phyloP scores from a whole-genome alignment of 2,329 filamentous ascomycete genomes.

The Hypoxylon sp. region DNA sequence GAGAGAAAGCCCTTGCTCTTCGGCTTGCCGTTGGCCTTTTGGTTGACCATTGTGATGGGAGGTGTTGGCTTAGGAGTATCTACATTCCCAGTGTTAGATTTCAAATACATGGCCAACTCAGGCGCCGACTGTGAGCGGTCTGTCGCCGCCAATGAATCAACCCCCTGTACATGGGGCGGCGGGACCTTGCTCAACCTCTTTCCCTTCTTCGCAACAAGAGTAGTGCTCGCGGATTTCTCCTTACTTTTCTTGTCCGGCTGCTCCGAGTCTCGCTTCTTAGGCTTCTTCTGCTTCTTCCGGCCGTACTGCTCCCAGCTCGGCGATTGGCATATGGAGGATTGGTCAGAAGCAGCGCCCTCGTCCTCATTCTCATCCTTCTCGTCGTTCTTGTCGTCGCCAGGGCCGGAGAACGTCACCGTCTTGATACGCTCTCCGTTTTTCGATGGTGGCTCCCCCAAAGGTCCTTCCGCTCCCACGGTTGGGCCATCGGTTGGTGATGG shows the following conservation, averaged over 20 bases:
- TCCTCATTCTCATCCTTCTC: constrained; percentile 42
- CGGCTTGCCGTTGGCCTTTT: constrained; percentile 42
- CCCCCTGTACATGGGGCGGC: constrained; percentile 38
- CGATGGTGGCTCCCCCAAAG: constrained; percentile 34
- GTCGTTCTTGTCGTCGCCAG: constrained; percentile 38
- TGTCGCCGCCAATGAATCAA: constrained; percentile 45
- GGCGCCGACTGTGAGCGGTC: constrained; percentile 47
- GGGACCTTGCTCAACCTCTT: constrained; percentile 56
- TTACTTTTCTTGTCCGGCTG: constrained; percentile 52
- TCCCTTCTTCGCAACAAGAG: constrained; percentile 53
- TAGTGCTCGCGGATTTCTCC: constrained; percentile 55
- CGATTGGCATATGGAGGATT: constrained; percentile 69
- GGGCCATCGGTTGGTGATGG: constrained; percentile 42
- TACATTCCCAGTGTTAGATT: constrained; percentile 37
- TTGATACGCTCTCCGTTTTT: constrained; percentile 51
- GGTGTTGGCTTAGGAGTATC: constrained; percentile 29
- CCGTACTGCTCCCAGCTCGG: constrained; percentile 71
- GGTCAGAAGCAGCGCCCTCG: constrained; percentile 54
- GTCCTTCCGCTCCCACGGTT: constrained; percentile 38
- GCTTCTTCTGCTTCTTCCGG: constrained; percentile 64
- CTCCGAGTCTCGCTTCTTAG: constrained; percentile 56
- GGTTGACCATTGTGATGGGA: constrained; percentile 39
- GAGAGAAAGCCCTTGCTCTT: constrained; percentile 50
- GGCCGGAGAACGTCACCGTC: constrained; percentile 56
- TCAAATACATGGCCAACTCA: constrained; percentile 42